Base-by-base conservation (phyloP, 2,329 filamentous ascomycete genomes). In the Colletotrichum godetiae region DNA sequence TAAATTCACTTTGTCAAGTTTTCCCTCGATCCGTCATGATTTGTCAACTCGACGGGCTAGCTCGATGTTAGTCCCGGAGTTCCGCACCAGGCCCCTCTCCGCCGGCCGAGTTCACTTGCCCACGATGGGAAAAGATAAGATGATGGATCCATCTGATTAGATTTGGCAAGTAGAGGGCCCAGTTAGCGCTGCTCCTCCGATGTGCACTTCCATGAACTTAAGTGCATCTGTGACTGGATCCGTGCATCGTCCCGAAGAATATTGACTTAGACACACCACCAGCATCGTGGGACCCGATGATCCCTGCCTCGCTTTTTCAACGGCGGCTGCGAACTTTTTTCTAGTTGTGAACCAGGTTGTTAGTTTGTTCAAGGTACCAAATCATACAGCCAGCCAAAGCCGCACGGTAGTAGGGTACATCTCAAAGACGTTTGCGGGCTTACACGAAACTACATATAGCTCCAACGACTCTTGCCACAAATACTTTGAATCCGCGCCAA, bases 41-140 rank as follows among this genome's bases (percentile, higher is more conserved):
- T 55, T 7, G 31, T 27, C 6, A 3, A 4, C 15, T 49, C 27
- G 11, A 46, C 13, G 31, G 19, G n/a, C 24, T 65, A 24, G 52
- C 27, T 64, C 35, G 12, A 64, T n/a, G 35, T 64, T 69, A 64
- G 52, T 69, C 22, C 11, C 64, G 55, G 67, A 52, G 13, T 69
- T 37, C 67, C 35, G 67, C 59, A 42, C 12, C 15, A 49, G 10
- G 15, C 58, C 22, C 22, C 33, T 29, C 15, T n/a, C 52, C 4
- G 46, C 35, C 67, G 67, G 59, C 6, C 6, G 2, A 64, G 52
- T n/a, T 42, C 19, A 31, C 60, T 29, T n/a, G 19, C 46, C 35
- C 10, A 49, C 42, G 57, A 53, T 13, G 64, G 4, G 15, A 11
- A 6, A 15, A 56, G 31, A 62, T 46, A 35, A 56, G 7, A 68